Evolutionary conservation across 148 eudicot species (phyloP).

Genomic region (Rhododendron ovatum): DNA sequence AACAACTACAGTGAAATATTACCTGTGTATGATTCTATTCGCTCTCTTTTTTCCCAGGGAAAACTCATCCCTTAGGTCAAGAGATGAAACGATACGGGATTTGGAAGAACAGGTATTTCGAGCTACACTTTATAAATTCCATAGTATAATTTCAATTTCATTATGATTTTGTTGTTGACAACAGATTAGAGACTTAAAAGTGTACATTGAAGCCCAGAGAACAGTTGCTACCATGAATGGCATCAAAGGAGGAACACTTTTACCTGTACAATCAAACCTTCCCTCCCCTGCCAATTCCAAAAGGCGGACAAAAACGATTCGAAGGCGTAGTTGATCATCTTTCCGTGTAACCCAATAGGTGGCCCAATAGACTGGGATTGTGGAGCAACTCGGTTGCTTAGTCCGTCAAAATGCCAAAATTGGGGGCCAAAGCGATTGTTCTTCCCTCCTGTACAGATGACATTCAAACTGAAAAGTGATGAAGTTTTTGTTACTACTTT

Average conservation of each 20-base stretch:
- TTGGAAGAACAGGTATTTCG: slow-evolving; percentile 75
- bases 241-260: slow-evolving; percentile 76
- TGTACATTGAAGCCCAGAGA: slow-evolving; percentile 74
- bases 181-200: slow-evolving; percentile 78
- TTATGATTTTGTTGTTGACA: neutral
- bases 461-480: neutral
- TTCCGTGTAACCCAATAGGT: neutral
- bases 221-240: slow-evolving; percentile 48
- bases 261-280: slow-evolving; percentile 60
- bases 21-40: neutral
- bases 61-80: slow-evolving; percentile 33
- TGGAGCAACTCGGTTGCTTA: neutral
- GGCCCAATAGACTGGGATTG: neutral
- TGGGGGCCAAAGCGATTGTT: neutral
- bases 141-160: neutral
- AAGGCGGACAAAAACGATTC: slow-evolving; percentile 51
- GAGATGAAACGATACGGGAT: slow-evolving; percentile 56
- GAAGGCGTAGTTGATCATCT: slow-evolving; percentile 37
- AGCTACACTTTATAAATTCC: neutral
- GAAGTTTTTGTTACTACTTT: neutral
- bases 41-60: slow-evolving; percentile 33
- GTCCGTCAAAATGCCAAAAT: neutral
- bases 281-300: slow-evolving; percentile 38
- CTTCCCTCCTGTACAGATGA: neutral
- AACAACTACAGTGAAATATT: neutral